Conservation (phyloP, 1,284 basidiomycete genomes). For the Chondrostereum purpureum region DNA sequence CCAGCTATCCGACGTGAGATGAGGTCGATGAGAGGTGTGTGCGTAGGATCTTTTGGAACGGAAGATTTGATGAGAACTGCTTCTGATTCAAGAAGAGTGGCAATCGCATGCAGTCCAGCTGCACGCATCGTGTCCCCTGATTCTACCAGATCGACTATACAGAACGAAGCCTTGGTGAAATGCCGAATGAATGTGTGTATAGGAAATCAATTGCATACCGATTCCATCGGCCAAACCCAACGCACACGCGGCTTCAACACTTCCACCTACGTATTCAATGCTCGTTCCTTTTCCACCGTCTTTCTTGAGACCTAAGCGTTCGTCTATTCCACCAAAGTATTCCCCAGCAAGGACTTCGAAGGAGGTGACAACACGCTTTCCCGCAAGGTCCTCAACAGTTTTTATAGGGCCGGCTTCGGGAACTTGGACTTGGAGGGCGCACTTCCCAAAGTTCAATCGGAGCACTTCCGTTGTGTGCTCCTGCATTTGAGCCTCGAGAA, state of each 20-base stretch:
- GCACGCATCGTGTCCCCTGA: constrained; percentile 99
- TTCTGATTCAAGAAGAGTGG: constrained; percentile 83
- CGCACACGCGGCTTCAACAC: constrained; percentile 96
- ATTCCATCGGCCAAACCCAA: constrained; percentile 97
- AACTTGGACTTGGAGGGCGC: constrained; percentile 91
- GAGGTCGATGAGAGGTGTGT: constrained; percentile 69
- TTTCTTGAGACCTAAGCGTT: constrained; percentile 40
- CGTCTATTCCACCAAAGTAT: constrained; percentile 78
- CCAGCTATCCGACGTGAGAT: constrained; percentile 89
- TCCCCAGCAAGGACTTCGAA: constrained; percentile 84
- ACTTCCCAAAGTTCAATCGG: constrained; percentile 91
- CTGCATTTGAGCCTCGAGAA: constrained; percentile 84
- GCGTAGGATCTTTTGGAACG: constrained; percentile 59
- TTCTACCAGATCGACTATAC: constrained; percentile 85
- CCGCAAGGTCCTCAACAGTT: constrained; percentile 74
- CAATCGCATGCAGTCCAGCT: constrained; percentile 90
- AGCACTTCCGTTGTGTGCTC: constrained; percentile 75
- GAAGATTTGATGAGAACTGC: constrained; percentile 90
- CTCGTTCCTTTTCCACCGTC: constrained; percentile 51
- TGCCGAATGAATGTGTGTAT: constrained; percentile 12
- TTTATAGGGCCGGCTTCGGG: constrained; percentile 74
- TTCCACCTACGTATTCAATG: constrained; percentile 95
- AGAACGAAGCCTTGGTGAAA: too few species aligned
- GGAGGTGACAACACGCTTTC: constrained; percentile 90
- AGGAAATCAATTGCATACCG: constrained; percentile 35